Evolutionary conservation across 345 rosid genomes (phyloP), one percentile per base, ranked within the genome.

Genomic region (Brassica incana): DNA sequence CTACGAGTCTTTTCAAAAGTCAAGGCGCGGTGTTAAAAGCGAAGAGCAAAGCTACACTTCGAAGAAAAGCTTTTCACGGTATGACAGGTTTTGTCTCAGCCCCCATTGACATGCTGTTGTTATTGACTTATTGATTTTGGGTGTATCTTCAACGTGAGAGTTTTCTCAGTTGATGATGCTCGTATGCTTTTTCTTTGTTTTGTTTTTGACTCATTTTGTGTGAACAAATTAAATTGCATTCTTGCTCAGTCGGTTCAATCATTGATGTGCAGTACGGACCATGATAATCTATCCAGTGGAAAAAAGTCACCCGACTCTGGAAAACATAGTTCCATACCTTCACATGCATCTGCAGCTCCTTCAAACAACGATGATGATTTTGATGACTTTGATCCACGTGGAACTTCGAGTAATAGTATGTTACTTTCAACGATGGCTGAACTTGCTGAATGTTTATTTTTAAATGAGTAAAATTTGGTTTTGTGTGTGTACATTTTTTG

Each of bases 341-440:
- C 32, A 29, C 32, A 72, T 67, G 77, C 63, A 45, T 18, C 85
- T 33, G 85, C 72, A 63, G 79, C 61, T 77, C 86, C 88, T 77
- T 81, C 90, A 45, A 89, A 81, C 80, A 77, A 75, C 58, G 91
- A 86, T 30, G 89, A 90, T 29, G 93, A 90, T 40, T 86, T 89
- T 72, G 97, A 94, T 84, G 98, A 95, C 87, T 95, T 95, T 68
- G 95, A 93, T 88, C 99, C 98, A 56, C 92, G 98, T 61, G 98
- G 95, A 85, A 90, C 87, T 61, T 88, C 90, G 50, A 82, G 80
- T 65, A 81, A 87, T 40, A 90, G 98, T 96, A 88, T 85, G 98
- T 88, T 66, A 6, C 69, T 62, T 33, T 60, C 3, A 33, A 6
- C 43, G 3, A 29, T 56, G 32, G 32, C 32, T 29, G 1, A 29